Conservation (phyloP, 768 basidiomycete species). For the Myochromella boudieri region DNA sequence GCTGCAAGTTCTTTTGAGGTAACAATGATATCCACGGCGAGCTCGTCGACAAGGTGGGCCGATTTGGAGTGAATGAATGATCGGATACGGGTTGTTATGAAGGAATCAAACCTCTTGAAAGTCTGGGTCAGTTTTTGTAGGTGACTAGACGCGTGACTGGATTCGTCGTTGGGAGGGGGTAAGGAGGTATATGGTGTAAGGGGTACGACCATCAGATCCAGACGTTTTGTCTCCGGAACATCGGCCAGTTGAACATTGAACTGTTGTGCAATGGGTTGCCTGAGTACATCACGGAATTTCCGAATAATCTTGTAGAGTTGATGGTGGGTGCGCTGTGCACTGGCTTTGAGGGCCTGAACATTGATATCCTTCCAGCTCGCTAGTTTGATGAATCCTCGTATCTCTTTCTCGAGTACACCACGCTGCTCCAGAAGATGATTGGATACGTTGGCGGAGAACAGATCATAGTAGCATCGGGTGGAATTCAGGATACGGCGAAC, state of each 20-base stretch:
- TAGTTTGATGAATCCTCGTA: slow-evolving; percentile 84
- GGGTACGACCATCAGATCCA: slow-evolving; percentile 6
- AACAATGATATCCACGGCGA: slow-evolving; percentile 63
- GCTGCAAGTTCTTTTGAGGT: slow-evolving; percentile 58
- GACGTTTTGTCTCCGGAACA: slow-evolving; percentile 31
- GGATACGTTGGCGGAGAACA: slow-evolving; percentile 52
- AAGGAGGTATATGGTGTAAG: background rate
- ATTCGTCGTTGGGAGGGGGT: slow-evolving; percentile 16
- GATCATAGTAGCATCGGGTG: slow-evolving; percentile 60
- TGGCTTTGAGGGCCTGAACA: slow-evolving; percentile 88
- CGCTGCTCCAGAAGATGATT: slow-evolving; percentile 57
- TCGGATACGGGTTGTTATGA: slow-evolving; percentile 43
- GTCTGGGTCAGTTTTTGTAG: slow-evolving; percentile 51
- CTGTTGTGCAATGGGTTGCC: slow-evolving; percentile 58
- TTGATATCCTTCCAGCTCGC: slow-evolving; percentile 99
- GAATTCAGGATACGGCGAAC: slow-evolving; percentile 61
- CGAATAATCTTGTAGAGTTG: slow-evolving; percentile 88
- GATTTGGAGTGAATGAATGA: slow-evolving; percentile 40
- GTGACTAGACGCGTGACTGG: slow-evolving; percentile 29
- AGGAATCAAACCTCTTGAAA: slow-evolving; percentile 44
- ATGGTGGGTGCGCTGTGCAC: slow-evolving; percentile 86
- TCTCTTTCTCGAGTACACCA: slow-evolving; percentile 69
- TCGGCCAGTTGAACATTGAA: slow-evolving; percentile 37
- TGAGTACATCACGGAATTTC: slow-evolving; percentile 89
- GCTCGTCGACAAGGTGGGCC: slow-evolving; percentile 47